phyloP scores from a whole-genome alignment of 306 rosid species.

The Vachellia pachyceras region DNA sequence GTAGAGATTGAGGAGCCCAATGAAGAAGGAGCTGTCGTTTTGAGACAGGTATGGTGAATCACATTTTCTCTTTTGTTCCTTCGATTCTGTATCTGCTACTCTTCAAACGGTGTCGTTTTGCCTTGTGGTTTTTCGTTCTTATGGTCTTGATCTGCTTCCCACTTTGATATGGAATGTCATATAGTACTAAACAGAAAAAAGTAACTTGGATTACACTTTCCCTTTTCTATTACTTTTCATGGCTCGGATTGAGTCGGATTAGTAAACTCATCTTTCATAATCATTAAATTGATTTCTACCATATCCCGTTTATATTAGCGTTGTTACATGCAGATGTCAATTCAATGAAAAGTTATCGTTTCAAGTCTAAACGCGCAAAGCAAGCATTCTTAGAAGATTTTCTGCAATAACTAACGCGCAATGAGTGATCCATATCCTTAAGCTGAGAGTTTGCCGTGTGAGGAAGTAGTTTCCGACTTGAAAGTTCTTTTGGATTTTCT shows the following conservation, averaged over 20 bases:
- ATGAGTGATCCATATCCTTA: not conserved
- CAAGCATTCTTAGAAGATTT: not conserved
- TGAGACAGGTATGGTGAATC: constrained; percentile 68
- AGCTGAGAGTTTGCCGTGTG: not conserved
- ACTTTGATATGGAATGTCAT: not conserved
- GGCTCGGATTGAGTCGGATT: not conserved
- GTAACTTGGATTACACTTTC: not conserved
- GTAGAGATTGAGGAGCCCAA: constrained; percentile 84
- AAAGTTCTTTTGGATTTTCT: not conserved
- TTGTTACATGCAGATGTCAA: not conserved
- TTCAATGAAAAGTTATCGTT: not conserved
- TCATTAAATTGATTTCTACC: not conserved
- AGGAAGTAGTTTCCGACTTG: not conserved
- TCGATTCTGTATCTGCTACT: not conserved
- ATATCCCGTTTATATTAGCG: not conserved
- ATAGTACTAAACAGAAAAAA: not conserved
- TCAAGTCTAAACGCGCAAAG: not conserved
- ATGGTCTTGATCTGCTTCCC: not conserved
- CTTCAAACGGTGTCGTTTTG: not conserved
- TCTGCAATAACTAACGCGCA: too few species aligned
- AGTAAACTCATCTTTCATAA: not conserved
- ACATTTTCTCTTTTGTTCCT: not conserved
- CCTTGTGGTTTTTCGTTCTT: not conserved
- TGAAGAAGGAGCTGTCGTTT: constrained; percentile 64
- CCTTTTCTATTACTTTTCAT: not conserved